Evolutionary conservation across 225 moss, liverwort and hornwort genomes (phyloP), one percentile per base, ranked within the genome.

Genomic region (Polytrichum formosum): DNA sequence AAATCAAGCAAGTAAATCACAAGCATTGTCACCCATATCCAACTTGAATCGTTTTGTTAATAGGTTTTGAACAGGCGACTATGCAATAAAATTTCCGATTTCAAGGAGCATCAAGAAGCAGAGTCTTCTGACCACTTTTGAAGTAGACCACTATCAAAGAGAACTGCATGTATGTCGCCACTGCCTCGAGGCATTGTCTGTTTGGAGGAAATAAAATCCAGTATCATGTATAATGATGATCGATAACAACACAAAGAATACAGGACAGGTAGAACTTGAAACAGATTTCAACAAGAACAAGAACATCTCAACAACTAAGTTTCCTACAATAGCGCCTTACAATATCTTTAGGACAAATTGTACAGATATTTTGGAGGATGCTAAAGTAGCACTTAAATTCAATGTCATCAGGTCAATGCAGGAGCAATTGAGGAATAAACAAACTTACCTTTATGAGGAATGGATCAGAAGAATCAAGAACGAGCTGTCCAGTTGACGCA

Each of bases 121-220:
- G 62, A 35, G 18, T 54, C 31, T 66, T 76, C 78, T 62, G 55
- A 93, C 90, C 92, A 93, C 77, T 77, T 80, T 56, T 81, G 70
- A 66, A 91, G 89, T 56, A 90, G 76, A 19, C 90, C 91, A 61
- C 86, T 89, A 2, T 71, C 69, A 29, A 75, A 87, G 58, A 93
- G 91, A 54, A 89, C 62, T 18, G 70, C 80, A 60, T 93, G 91
- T 13, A 89, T 91, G 67, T 91, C 93, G 70, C 93, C 91, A 80
- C 85, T 87, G 35, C 93, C 91, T 77, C 83, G 87, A 26, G 93
- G 93, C 81, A 90, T 93, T 37, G 91, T 91, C 91, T 93, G 81
- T 28, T 54, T 65, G 33, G 28, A 3, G 28, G 65, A 31, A 46
- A 46, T 46, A 13, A 46, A 46, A 46, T 46, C 46, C 46, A 46